These are phyloP conservation scores for Parastagonospora nodorum DNA, from an alignment of 2,329 filamentous ascomycete species.

Conservation along the genomic window DNA sequence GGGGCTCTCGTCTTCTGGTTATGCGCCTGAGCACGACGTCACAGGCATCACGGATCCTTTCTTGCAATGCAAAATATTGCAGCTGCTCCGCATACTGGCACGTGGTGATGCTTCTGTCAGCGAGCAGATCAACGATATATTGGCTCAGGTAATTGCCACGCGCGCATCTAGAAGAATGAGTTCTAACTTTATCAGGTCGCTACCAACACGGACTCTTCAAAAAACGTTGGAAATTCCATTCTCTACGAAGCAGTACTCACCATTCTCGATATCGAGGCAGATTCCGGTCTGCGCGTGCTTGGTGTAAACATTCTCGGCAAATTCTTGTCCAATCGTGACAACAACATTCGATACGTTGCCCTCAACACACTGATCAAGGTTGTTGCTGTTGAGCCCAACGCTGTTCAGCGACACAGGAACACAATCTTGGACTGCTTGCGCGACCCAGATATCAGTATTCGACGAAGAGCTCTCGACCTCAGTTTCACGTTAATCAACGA, in stretches of 20 bases:
- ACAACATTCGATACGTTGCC: slow-evolving; percentile 98
- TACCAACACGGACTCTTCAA: slow-evolving; percentile 96
- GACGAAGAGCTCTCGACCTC: slow-evolving; percentile 90
- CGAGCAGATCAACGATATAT: slow-evolving; percentile 97
- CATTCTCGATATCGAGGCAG: slow-evolving; percentile 96
- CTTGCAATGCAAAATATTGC: slow-evolving; percentile 93
- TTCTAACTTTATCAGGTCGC: slow-evolving; percentile 64
- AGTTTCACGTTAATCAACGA: slow-evolving; percentile 99
- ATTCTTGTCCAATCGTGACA: slow-evolving; percentile 97
- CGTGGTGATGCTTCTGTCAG: slow-evolving; percentile 85
- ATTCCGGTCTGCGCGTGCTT: slow-evolving; percentile 89
- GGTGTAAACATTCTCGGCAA: slow-evolving; percentile 99
- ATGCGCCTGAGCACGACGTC: slow-evolving; percentile 96
- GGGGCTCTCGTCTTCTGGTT: slow-evolving; percentile 89
- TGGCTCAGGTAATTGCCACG: slow-evolving; percentile 68
- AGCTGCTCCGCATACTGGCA: slow-evolving; percentile 81
- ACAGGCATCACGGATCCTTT: slow-evolving; percentile 98
- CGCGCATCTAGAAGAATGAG: no score
- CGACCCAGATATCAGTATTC: slow-evolving; percentile 97
- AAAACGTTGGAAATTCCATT: slow-evolving; percentile 98
- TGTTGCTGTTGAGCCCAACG: slow-evolving; percentile 96
- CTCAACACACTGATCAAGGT: slow-evolving; percentile 98
- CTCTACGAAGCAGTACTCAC: slow-evolving; percentile 96
- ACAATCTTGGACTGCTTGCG: slow-evolving; percentile 95
- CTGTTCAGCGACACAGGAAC: slow-evolving; percentile 94